Conservation (phyloP, 176 grass and related monocot genomes). For the Hordeum vulgare region MorexV3_pseudomolecules_assembly NC_058518.1:61308761-61309260, state of each 20-base stretch:
- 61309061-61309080: constrained; percentile 41
- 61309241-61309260: background rate
- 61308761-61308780: background rate
- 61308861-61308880: background rate
- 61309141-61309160: constrained; percentile 13
- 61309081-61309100: constrained; percentile 38
- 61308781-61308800: background rate
- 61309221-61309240: background rate
- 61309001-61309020: constrained; percentile 7
- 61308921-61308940: background rate
- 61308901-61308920: background rate
- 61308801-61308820: background rate
- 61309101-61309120: constrained; percentile 21
- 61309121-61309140: constrained; percentile 38
- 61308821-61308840: background rate
- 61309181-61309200: constrained; percentile 36
- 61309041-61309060: constrained; percentile 35
- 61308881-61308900: background rate
- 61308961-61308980: background rate
- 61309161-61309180: background rate
- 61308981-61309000: constrained; percentile 8
- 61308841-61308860: background rate
- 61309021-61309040: background rate
- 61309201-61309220: background rate
- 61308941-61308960: background rate